Evolutionary conservation across 306 rosid species (phyloP).

Genomic region (Prunus kanzakura): DNA sequence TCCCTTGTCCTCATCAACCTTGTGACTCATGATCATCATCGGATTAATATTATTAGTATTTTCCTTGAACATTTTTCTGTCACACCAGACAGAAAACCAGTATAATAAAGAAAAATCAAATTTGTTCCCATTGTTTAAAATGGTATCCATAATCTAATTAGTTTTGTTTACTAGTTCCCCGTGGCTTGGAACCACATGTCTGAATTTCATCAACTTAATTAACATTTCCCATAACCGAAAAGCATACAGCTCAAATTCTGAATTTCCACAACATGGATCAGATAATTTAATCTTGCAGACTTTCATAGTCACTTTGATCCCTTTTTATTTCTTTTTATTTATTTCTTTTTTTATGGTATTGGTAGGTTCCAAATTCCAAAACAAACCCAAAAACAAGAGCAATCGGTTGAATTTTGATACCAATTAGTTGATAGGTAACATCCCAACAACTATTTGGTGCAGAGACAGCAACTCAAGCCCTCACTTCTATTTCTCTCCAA

Average conservation of each 20-base stretch:
- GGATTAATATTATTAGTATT: neutral
- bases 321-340: neutral
- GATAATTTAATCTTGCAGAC: neutral
- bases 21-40: neutral
- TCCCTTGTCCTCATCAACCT: slow-evolving; percentile 9
- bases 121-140: neutral
- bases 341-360: neutral
- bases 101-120: neutral
- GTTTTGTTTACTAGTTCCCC: too few relatives aligned
- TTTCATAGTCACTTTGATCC: neutral
- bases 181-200: too few relatives aligned
- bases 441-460: slow-evolving; percentile 79
- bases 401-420: slow-evolving; percentile 10
- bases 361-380: slow-evolving; percentile 7
- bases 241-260: neutral
- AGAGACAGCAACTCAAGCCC: slow-evolving; percentile 44
- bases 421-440: slow-evolving; percentile 48
- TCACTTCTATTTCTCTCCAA: slow-evolving; percentile 12
- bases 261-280: neutral
- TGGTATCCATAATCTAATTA: too few relatives aligned
- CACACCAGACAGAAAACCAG: neutral
- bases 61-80: neutral
- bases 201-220: neutral
- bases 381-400: neutral
- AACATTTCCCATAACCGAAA: neutral